Percentiles rank a stretch among this genome's conserved stretches.
Conservation (phyloP, 257 asterid species). For the Handroanthus guayacan region DNA sequence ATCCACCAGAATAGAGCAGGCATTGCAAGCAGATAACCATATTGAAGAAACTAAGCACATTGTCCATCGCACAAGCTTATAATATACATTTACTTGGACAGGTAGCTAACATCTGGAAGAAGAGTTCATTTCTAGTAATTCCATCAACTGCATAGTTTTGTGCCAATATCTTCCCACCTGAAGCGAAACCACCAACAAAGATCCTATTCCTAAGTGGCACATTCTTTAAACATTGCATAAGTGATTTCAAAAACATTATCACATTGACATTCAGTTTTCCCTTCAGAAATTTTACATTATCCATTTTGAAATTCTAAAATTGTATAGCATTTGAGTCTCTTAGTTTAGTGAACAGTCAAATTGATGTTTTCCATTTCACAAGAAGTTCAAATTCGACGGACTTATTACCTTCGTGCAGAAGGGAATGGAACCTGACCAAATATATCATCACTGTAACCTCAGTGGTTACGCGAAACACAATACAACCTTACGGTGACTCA, state of each 20-base stretch:
- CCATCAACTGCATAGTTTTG: too few species aligned
- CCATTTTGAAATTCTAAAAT: not conserved
- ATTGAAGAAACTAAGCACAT: slow-evolving; percentile 12
- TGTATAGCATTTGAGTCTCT: not conserved
- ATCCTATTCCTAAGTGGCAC: too few species aligned
- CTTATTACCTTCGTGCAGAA: not conserved
- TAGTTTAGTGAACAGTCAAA: not conserved
- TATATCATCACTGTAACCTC: not conserved
- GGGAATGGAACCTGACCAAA: not conserved
- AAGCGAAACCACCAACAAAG: too few species aligned
- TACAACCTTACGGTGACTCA: not conserved
- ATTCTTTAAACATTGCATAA: too few species aligned
- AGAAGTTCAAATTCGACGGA: not conserved
- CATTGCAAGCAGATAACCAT: slow-evolving; percentile 22
- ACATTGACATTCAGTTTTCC: not conserved
- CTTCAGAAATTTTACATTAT: not conserved
- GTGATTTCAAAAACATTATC: not conserved
- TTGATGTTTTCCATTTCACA: slow-evolving; percentile 12
- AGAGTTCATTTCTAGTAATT: too few species aligned
- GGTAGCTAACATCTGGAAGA: too few species aligned
- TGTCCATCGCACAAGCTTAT: not conserved
- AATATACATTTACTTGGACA: not conserved
- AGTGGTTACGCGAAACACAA: too few species aligned
- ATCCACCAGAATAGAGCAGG: not conserved
- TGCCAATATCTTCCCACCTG: too few species aligned